Percentiles rank a stretch among this genome's conserved stretches.
Conservation (phyloP, 495 filamentous ascomycete species). For the Xylaria longipes region DNA sequence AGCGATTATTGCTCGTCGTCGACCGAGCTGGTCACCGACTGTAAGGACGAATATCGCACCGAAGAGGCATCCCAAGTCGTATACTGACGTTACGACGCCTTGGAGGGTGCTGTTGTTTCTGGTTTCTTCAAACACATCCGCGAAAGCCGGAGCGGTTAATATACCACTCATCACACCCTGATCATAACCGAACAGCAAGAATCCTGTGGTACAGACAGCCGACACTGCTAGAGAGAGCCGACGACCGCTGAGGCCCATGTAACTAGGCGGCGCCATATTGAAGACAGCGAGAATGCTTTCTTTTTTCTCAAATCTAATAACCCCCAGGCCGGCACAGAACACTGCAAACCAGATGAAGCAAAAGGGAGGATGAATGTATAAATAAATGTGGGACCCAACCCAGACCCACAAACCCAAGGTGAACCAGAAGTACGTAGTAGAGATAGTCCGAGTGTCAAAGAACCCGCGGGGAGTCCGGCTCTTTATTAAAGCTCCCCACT, state of each 20-base stretch:
- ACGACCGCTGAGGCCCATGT: conserved; percentile 68
- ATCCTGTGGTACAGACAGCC: conserved; percentile 73
- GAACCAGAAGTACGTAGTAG: neutral
- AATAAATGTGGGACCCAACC: conserved; percentile 6
- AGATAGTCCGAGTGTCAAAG: neutral
- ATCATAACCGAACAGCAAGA: conserved; percentile 77
- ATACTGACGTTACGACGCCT: conserved; percentile 82
- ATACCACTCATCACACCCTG: conserved; percentile 78
- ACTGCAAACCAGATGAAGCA: conserved; percentile 4
- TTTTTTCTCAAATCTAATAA: conserved; percentile 9
- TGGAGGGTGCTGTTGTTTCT: conserved; percentile 73
- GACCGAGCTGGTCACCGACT: conserved; percentile 71
- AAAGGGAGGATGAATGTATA: neutral
- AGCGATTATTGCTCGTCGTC: conserved; percentile 60
- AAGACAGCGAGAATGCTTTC: conserved; percentile 10
- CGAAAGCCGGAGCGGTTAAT: conserved; percentile 75
- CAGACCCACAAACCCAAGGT: conserved; percentile 6
- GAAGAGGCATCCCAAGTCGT: conserved; percentile 78
- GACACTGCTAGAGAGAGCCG: conserved; percentile 69
- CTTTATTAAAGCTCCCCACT: conserved; percentile 15
- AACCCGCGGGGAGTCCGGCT: conserved; percentile 5
- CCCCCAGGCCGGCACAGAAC: neutral
- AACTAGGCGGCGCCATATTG: conserved; percentile 53
- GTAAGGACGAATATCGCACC: conserved; percentile 75
- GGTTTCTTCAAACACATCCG: conserved; percentile 70